Conservation (phyloP, 1,139 yeast genomes). For the Geotrichum bryndzae region DNA sequence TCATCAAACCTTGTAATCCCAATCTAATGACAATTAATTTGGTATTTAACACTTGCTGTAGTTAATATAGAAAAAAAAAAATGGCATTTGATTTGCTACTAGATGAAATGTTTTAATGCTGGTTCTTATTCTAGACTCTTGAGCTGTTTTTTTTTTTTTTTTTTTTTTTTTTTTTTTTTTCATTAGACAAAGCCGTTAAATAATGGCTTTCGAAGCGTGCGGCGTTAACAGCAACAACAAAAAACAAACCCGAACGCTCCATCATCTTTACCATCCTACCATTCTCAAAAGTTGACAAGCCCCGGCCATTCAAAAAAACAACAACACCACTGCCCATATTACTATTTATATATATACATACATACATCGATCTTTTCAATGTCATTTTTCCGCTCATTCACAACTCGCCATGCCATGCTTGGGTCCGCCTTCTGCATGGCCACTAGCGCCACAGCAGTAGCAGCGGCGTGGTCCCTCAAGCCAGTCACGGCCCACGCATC, state of each 20-base stretch:
- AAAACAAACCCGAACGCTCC: neutral
- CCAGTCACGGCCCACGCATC: constrained; percentile 7
- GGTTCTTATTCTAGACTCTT: no score
- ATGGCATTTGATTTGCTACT: no score
- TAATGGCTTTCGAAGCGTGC: no score
- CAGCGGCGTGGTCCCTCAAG: neutral
- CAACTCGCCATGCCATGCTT: neutral
- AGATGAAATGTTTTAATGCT: no score
- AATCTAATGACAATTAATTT: no score
- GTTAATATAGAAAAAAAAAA: no score
- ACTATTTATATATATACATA: neutral
- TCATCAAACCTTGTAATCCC: no score
- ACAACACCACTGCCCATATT: neutral
- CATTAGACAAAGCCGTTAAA: no score
- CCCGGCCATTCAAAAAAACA: neutral
- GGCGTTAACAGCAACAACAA: neutral
- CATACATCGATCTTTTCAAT: neutral
- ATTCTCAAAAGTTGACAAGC: neutral
- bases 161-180: no score
- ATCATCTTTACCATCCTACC: neutral
- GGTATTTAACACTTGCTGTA: no score
- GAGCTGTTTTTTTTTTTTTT: no score
- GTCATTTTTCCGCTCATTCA: neutral
- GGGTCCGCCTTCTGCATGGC: constrained; percentile 5
- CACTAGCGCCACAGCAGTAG: neutral